These are phyloP conservation scores for Leishmania guyanensis DNA, from an alignment of 208 protist species.

Conservation along the genomic window DNA sequence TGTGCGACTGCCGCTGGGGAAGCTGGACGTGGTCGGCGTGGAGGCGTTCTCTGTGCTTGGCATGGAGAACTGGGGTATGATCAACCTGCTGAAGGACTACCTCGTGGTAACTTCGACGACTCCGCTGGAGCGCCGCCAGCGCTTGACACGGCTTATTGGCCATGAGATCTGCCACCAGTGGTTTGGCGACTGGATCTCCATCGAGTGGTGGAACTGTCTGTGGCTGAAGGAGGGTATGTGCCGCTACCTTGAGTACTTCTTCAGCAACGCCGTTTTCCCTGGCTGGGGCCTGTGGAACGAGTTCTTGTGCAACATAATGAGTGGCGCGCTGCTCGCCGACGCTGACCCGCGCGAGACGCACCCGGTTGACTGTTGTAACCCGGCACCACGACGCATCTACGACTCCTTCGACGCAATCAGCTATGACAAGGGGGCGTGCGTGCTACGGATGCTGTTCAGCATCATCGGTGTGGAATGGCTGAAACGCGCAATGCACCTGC, in stretches of 20 bases:
- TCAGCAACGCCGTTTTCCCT: conserved; percentile 72
- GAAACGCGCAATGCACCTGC: conserved; percentile 30
- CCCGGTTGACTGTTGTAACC: conserved; percentile 47
- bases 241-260: conserved; percentile 92
- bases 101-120: conserved; percentile 69
- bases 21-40: conserved; percentile 82
- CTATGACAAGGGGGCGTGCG: conserved; percentile 79
- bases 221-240: conserved; percentile 98
- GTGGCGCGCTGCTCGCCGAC: conserved; percentile 48
- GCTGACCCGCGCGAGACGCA: conserved; percentile 38
- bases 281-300: conserved; percentile 84
- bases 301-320: conserved; percentile 49
- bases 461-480: conserved; percentile 40
- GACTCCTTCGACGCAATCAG: conserved; percentile 63
- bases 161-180: conserved; percentile 96
- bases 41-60: conserved; percentile 46
- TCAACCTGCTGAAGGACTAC: conserved; percentile 76
- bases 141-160: conserved; percentile 86
- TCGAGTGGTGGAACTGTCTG: conserved; percentile 94
- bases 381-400: conserved; percentile 37
- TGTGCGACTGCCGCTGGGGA: conserved; percentile 87
- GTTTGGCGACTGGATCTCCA: conserved; percentile 94
- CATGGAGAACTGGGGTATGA: conserved; percentile 93
- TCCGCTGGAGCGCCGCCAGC: conserved; percentile 61
- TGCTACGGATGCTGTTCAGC: conserved; percentile 81